phyloP scores from a whole-genome alignment of 2,329 filamentous ascomycete species.

The Paracamarosporium sp. region DNA sequence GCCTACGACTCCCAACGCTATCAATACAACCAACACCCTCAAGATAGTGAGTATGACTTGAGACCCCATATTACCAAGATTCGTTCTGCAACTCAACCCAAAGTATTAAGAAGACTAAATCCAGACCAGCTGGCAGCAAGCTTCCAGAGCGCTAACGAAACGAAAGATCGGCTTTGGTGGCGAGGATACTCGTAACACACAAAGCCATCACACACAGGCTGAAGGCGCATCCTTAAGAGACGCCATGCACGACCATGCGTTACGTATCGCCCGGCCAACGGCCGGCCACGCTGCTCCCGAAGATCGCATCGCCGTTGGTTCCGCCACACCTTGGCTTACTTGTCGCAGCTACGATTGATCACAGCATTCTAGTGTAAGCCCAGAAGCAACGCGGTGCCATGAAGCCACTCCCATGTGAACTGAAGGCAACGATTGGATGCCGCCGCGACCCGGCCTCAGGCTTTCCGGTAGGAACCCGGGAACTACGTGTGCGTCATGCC shows the following conservation, averaged over 20 bases:
- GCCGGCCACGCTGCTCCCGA: neutral
- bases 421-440: neutral
- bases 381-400: neutral
- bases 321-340: neutral
- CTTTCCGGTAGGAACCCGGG: neutral
- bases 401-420: neutral
- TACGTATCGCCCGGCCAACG: neutral
- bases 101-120: neutral
- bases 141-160: conserved; percentile 32
- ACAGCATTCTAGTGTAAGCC: neutral
- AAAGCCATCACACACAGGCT: conserved; percentile 11
- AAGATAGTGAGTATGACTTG: conserved; percentile 21
- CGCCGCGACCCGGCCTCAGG: neutral
- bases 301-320: neutral
- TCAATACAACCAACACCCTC: conserved; percentile 28
- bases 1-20: conserved; percentile 27
- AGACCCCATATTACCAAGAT: conserved; percentile 24
- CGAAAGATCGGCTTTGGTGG: conserved; percentile 16
- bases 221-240: conserved; percentile 6
- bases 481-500: neutral
- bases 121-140: conserved; percentile 35
- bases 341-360: neutral
- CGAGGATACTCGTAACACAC: neutral
- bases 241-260: neutral
- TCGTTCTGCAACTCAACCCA: neutral